Conservation (phyloP, 139 green algal species). For the Chlorella vulgaris region DNA sequence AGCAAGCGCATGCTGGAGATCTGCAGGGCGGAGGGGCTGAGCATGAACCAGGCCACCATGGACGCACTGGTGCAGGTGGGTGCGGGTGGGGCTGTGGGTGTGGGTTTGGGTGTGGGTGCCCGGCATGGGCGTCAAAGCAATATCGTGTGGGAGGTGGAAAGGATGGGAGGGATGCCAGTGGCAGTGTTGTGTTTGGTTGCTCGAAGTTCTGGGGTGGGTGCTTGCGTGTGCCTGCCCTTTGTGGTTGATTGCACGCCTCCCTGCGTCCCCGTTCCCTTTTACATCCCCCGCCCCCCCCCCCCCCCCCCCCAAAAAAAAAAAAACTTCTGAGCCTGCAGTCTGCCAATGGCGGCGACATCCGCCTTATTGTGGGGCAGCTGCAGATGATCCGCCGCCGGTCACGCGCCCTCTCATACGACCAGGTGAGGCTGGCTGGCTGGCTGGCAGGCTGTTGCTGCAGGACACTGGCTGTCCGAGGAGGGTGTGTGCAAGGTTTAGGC, state of each 20-base stretch:
- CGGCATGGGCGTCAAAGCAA: too few species aligned
- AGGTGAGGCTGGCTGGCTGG: conserved; percentile 58
- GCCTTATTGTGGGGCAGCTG: conserved; percentile 92
- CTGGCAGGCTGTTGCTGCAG: neutral
- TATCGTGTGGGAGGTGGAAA: too few species aligned
- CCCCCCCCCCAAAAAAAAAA: too few species aligned
- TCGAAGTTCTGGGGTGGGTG: too few species aligned
- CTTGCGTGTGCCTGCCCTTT: neutral
- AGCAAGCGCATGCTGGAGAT: conserved; percentile 81
- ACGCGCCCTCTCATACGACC: conserved; percentile 73
- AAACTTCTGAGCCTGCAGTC: conserved; percentile 55
- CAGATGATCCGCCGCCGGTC: conserved; percentile 83
- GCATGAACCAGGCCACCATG: conserved; percentile 75
- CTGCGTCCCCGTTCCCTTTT: too few species aligned
- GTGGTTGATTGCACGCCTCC: neutral
- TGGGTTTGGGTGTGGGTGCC: too few species aligned
- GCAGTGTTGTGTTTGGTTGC: neutral
- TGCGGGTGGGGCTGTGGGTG: neutral
- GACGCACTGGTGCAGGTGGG: conserved; percentile 69
- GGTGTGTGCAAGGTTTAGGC: neutral
- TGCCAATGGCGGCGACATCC: conserved; percentile 87
- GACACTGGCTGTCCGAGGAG: neutral
- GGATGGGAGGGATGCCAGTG: too few species aligned
- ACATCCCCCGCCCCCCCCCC: too few species aligned
- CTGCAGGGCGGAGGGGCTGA: conserved; percentile 78